Evolutionary conservation across 768 basidiomycete species (phyloP).

Genomic region (Boletus vinaceobasis): DNA sequence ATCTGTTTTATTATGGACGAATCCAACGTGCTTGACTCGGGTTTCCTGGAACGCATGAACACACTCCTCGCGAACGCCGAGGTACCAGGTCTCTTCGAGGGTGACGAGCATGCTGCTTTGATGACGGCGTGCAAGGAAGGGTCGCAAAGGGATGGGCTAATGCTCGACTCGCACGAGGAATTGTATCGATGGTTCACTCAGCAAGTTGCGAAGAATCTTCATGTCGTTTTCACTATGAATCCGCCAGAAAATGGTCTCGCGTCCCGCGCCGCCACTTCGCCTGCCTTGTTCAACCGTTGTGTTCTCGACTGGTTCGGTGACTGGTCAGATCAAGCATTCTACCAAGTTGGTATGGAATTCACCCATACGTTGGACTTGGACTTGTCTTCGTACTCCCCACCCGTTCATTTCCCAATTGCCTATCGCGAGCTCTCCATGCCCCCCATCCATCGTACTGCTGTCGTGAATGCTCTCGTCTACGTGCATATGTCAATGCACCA

Average conservation of each 20-base stretch:
- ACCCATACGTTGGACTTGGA: constrained; percentile 93
- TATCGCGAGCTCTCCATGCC: constrained; percentile 82
- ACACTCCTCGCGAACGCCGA: constrained; percentile 99
- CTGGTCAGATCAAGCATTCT: constrained; percentile 98
- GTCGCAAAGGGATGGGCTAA: constrained; percentile 96
- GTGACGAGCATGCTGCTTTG: constrained; percentile 95
- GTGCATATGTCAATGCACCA: constrained; percentile 88
- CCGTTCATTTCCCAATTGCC: constrained; percentile 81
- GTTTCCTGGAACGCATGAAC: constrained; percentile 99
- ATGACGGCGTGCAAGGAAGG: constrained; percentile 99
- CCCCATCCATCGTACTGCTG: constrained; percentile 85
- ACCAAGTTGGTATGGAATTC: constrained; percentile 97
- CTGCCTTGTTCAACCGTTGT: constrained; percentile 97
- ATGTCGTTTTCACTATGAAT: constrained; percentile 99
- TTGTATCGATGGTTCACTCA: constrained; percentile 98
- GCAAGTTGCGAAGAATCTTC: constrained; percentile 96
- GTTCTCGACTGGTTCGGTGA: constrained; percentile 99
- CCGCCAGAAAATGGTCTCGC: constrained; percentile 95
- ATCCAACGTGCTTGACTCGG: constrained; percentile 97
- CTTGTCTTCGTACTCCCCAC: constrained; percentile 73
- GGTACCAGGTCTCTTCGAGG: constrained; percentile 99
- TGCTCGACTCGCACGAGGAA: constrained; percentile 98
- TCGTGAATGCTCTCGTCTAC: constrained; percentile 90
- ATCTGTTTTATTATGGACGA: constrained; percentile 99
- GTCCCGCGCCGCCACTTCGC: constrained; percentile 94